Base-by-base conservation (phyloP, 2,329 filamentous ascomycete genomes). In the Aphanocladium album region DNA sequence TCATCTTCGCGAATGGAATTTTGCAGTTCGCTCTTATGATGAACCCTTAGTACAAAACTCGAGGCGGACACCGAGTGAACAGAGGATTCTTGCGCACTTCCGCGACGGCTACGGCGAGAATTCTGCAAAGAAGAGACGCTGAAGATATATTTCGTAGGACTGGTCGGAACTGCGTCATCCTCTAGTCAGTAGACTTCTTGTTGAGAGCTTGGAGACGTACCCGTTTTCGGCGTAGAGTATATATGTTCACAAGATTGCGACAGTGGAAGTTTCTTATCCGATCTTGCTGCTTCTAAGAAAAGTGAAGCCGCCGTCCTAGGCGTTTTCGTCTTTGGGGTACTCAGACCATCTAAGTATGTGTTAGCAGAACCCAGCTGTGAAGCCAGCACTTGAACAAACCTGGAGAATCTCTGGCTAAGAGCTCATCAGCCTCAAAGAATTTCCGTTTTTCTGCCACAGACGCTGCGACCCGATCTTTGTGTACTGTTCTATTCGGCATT, bases 391-490 rank as follows among this genome's bases (percentile, higher is more conserved):
- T 52, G 14, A 4, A 23, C 35, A 9, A 17, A 59, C 56, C 47
- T 45, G 37, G 9, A n/a, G 8, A 11, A 14, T 41, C 37, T 17
- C 37, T 53, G 2, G 11, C 3, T 1, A 19, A 37, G 5, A 52
- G 5, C 27, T 3, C 9, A 11, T 19, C 37, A n/a, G 41, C 30
- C 49, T 70, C 68, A 47, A 70, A 69, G 11, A 69, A 39, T 23
- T 52, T 67, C 46, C 64, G 62, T 47, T 63, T 64, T 52, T 69
- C 67, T 16, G 67, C 67, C n/a, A 70, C 67, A 14, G 64, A 53
- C 9, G 65, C 33, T 14, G 57, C 33, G 6, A 46, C 8, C 7
- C 19, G 33, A 17, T 39, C 50, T 19, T 27, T 53, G n/a, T 21
- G 19, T n/a, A 9, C 37, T 12, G 49, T 11, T 17, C 37, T 37